These are phyloP conservation scores for Kernera saxatilis DNA, from an alignment of 345 rosid species.

Conservation along the genomic window DNA sequence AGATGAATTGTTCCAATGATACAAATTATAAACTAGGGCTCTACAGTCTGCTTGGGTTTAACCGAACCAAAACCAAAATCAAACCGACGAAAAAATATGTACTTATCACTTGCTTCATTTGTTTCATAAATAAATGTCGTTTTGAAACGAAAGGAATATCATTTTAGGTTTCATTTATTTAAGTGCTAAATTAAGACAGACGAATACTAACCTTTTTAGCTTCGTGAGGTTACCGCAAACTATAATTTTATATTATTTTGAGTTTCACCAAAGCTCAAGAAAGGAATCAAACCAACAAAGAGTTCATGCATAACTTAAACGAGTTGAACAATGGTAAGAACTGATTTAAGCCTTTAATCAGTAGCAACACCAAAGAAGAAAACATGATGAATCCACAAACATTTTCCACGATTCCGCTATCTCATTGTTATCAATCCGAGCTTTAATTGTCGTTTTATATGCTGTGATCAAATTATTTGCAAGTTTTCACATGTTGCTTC, in stretches of 20 bases:
- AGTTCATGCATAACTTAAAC: neutral
- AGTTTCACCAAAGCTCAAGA: slow-evolving; percentile 1
- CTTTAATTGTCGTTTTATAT: neutral
- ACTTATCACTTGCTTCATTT: neutral
- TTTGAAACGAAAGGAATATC: neutral
- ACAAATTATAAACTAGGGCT: neutral
- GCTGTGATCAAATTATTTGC: neutral
- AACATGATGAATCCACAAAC: neutral
- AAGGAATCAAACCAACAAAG: slow-evolving; percentile 11
- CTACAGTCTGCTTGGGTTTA: neutral
- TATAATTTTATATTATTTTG: neutral
- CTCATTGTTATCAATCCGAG: neutral
- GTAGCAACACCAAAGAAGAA: neutral
- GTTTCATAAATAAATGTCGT: neutral
- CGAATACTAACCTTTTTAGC: neutral
- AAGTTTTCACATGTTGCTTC: neutral
- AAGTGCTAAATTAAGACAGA: neutral
- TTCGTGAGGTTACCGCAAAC: neutral
- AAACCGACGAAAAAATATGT: neutral
- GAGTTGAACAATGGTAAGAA: neutral
- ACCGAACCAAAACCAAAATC: no score
- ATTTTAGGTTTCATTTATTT: neutral
- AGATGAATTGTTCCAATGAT: slow-evolving; percentile 1
- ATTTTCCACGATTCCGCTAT: neutral
- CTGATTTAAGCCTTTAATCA: neutral